Percentiles rank a stretch among this genome's conserved stretches.
These are phyloP conservation scores for Hymenoscyphus salicellus DNA, from an alignment of 2,329 filamentous ascomycete species.

Conservation along the genomic window DNA sequence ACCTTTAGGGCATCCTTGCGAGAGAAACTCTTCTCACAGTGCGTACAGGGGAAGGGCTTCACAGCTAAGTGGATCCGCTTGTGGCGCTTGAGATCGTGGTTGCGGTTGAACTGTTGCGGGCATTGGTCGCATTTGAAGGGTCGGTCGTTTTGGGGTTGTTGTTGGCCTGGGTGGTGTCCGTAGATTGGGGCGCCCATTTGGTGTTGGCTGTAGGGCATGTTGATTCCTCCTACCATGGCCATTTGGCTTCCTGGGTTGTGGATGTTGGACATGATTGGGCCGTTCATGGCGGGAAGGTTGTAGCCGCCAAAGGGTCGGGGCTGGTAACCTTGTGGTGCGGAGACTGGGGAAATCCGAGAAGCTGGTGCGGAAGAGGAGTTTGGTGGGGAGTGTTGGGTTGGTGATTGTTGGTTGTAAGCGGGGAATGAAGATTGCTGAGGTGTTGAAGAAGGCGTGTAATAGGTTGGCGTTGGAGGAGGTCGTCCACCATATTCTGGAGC, in stretches of 20 bases:
- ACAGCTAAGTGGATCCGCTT: slow-evolving; percentile 92
- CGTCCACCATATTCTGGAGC: slow-evolving; percentile 56
- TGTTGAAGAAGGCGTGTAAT: slow-evolving; percentile 53
- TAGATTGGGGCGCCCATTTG: slow-evolving; percentile 53
- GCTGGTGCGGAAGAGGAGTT: slow-evolving; percentile 39
- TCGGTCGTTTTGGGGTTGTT: slow-evolving; percentile 65
- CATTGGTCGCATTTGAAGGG: slow-evolving; percentile 95
- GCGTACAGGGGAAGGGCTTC: slow-evolving; percentile 88
- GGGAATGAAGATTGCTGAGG: slow-evolving; percentile 47
- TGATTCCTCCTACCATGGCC: slow-evolving; percentile 58
- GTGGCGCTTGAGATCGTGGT: slow-evolving; percentile 93
- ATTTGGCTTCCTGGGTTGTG: slow-evolving; percentile 70
- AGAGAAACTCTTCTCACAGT: slow-evolving; percentile 95
- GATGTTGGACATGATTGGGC: slow-evolving; percentile 74
- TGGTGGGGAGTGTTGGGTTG: slow-evolving; percentile 45
- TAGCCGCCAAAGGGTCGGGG: slow-evolving; percentile 49
- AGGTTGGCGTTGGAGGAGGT: slow-evolving; percentile 55
- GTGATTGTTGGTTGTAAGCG: slow-evolving; percentile 49
- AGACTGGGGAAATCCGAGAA: slow-evolving; percentile 41
- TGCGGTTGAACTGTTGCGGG: slow-evolving; percentile 89
- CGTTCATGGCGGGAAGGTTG: slow-evolving; percentile 59
- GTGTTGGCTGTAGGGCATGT: slow-evolving; percentile 53
- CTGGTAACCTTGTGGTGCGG: slow-evolving; percentile 51
- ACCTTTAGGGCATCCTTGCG: slow-evolving; percentile 97
- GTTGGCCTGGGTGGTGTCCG: slow-evolving; percentile 49